Evolutionary conservation across 805 yeast genomes (phyloP).

Genomic region (Maudiozyma barnettii): DNA sequence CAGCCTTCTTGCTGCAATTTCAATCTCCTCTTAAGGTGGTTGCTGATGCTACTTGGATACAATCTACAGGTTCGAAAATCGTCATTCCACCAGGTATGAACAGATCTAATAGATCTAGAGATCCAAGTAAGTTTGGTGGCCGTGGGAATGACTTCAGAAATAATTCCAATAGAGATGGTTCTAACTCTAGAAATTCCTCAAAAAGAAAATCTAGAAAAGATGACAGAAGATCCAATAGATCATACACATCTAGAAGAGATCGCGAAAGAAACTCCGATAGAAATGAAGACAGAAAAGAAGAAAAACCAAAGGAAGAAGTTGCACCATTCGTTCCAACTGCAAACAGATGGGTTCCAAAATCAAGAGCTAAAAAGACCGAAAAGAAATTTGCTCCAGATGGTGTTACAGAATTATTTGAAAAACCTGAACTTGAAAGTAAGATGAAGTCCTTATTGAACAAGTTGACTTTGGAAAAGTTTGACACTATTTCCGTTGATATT

Average conservation of each 20-base stretch:
- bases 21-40: slow-evolving; percentile 43
- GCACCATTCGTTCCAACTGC: slow-evolving; percentile 77
- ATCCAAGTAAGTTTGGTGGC: slow-evolving; percentile 29
- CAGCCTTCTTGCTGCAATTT: slow-evolving; percentile 73
- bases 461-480: slow-evolving; percentile 88
- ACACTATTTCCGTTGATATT: slow-evolving; percentile 66
- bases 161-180: slow-evolving; percentile 37
- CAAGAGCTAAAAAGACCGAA: slow-evolving; percentile 50
- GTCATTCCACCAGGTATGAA: slow-evolving; percentile 26
- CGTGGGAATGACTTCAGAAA: slow-evolving; percentile 19
- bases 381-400: slow-evolving; percentile 74
- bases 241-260: slow-evolving; percentile 31
- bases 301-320: slow-evolving; percentile 56
- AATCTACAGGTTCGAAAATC: slow-evolving; percentile 23
- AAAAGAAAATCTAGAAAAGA: slow-evolving; percentile 40
- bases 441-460: slow-evolving; percentile 83
- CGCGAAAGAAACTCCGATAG: slow-evolving; percentile 36
- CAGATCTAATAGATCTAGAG: slow-evolving; percentile 22
- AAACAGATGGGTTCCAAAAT: slow-evolving; percentile 88
- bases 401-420: slow-evolving; percentile 47
- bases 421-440: slow-evolving; percentile 73
- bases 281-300: slow-evolving; percentile 30
- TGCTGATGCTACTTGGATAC: slow-evolving; percentile 53
- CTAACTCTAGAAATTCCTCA: slow-evolving; percentile 50
- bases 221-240: slow-evolving; percentile 30